These are phyloP conservation scores for Penicillium freii DNA, from an alignment of 2,329 filamentous ascomycete genomes.

Conservation along the genomic window DNA sequence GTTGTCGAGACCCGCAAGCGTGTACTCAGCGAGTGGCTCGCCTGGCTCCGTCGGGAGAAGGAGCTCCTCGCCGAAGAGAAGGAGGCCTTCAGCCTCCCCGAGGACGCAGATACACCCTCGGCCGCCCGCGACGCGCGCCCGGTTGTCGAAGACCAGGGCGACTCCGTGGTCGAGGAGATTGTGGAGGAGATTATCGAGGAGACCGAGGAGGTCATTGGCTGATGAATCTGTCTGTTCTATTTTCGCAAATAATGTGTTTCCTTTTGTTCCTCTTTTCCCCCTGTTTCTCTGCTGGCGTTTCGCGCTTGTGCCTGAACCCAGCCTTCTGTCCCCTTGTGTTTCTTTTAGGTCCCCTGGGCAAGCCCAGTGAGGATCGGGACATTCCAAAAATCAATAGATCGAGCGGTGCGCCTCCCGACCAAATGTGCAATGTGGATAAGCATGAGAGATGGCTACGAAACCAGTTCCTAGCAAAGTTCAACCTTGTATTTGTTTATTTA, in stretches of 20 bases:
- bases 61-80: slow-evolving; percentile 71
- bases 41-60: slow-evolving; percentile 74
- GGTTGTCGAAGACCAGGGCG: slow-evolving; percentile 63
- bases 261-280: slow-evolving; percentile 26
- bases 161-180: slow-evolving; percentile 82
- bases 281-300: slow-evolving; percentile 26
- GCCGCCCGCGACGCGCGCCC: slow-evolving; percentile 50
- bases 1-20: slow-evolving; percentile 84
- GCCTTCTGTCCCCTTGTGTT: slow-evolving; percentile 31
- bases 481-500: slow-evolving; percentile 1
- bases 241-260: slow-evolving; percentile 35
- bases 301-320: slow-evolving; percentile 22
- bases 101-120: slow-evolving; percentile 61
- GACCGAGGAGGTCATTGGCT: slow-evolving; percentile 71
- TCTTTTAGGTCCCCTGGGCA: slow-evolving; percentile 23
- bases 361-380: slow-evolving; percentile 24
- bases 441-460: slow-evolving; percentile 32
- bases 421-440: slow-evolving; percentile 33
- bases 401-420: slow-evolving; percentile 22
- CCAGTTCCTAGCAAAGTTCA: slow-evolving; percentile 14
- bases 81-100: slow-evolving; percentile 63
- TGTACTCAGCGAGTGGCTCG: slow-evolving; percentile 82
- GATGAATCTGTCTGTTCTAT: slow-evolving; percentile 26
- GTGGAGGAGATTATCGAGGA: slow-evolving; percentile 79
- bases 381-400: slow-evolving; percentile 29